A percentile compares a stretch with the other conserved stretches of the same genome.
Evolutionary conservation across 345 rosid species (phyloP).

Genomic region (Fremontodendron californicum): DNA sequence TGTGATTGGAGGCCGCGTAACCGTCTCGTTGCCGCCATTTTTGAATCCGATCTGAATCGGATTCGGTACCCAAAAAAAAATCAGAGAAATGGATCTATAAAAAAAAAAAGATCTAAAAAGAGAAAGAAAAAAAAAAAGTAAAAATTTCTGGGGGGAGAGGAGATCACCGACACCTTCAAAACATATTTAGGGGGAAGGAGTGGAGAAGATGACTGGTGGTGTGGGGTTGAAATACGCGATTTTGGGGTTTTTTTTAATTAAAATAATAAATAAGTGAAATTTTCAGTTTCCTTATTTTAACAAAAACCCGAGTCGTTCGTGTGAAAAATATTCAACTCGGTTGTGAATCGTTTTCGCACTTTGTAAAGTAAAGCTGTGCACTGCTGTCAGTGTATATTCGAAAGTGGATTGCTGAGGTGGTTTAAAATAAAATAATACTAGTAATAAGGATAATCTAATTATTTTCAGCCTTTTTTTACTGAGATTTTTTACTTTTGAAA

Average conservation of each 20-base stretch:
- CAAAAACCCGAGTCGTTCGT: not conserved
- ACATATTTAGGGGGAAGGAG: not conserved
- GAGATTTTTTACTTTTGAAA: too few species aligned
- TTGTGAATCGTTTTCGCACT: not conserved
- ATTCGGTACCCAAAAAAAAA: not conserved
- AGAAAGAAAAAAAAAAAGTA: not conserved
- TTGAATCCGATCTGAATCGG: conserved; percentile 26
- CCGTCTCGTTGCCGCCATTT: conserved; percentile 76
- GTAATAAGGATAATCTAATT: too few species aligned
- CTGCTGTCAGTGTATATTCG: too few species aligned
- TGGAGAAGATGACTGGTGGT: not conserved
- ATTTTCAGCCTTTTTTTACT: too few species aligned
- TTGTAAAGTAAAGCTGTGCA: not conserved
- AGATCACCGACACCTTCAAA: conserved; percentile 12
- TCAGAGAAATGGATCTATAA: not conserved
- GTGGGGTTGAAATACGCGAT: not conserved
- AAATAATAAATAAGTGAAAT: too few species aligned
- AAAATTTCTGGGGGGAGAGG: not conserved
- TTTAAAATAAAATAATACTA: too few species aligned
- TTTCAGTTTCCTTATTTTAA: too few species aligned
- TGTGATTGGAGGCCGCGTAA: conserved; percentile 85
- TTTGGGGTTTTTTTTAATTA: not conserved
- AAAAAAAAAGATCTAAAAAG: not conserved
- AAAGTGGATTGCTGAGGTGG: too few species aligned
- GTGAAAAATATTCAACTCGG: not conserved